Base-by-base conservation (phyloP, 2,329 filamentous ascomycete species). In the Thermomyces lanuginosus region DNA sequence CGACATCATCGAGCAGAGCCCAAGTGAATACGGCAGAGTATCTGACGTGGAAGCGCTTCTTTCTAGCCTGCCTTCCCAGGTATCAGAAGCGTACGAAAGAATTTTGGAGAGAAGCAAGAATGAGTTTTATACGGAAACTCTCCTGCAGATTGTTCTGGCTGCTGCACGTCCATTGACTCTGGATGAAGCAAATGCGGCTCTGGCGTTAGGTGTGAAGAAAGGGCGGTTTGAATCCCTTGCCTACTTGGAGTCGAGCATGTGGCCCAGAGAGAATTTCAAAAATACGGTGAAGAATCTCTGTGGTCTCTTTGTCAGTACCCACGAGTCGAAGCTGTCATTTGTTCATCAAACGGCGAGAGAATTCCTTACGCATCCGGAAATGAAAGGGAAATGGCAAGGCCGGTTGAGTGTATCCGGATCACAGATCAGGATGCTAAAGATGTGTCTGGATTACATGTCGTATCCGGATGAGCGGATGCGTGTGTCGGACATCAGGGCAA, bases 41-140 rank as follows among this genome's bases (percentile, higher is more conserved):
- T n/a, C n/a, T n/a, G n/a, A n/a, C n/a, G 4, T 30, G 3, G 24
- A 23, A 8, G n/a, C 19, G 4, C 8, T 16, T 18, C 4, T 27
- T 22, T 4, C 7, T 8, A 30, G 15, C 10, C 37, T 53, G 1
- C 52, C 49, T 0, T 27, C 7, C 1, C 50, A 26, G 16, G 27
- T 57, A 13, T 29, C 48, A 18, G 41, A 43, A 7, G 48, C 48
- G 22, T 56, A 39, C 29, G 34, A 38, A 28, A 26, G 29, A 16
- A 38, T 41, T 22, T 31, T 41, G 2, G 20, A 24, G 18, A 39
- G 34, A 20, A 32, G 31, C 8, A 24, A 33, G 14, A 12, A 35
- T 4, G 6, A 33, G 1, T 2, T 12, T 3, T n/a, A n/a, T n/a
- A n/a, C n/a, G n/a, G 27, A 21, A 11, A 33, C 28, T 15, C 27